Evolutionary conservation across 192 early-diverging fungal species (phyloP).

Genomic region (Paraglomus occultum): DNA sequence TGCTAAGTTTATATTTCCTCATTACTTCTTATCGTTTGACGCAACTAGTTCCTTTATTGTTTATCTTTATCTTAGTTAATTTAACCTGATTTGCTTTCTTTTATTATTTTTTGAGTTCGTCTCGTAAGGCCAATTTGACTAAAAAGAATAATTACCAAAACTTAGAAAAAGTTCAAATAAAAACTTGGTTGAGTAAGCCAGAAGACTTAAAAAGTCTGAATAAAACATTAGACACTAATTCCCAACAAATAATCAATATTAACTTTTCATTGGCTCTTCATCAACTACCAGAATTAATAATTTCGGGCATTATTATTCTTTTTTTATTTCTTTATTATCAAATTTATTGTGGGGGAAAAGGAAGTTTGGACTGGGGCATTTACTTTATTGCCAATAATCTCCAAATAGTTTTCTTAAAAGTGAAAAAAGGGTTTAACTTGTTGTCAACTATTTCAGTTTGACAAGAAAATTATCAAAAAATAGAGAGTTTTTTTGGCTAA

Average conservation of each 20-base stretch:
- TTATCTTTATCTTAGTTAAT: slow-evolving; percentile 10
- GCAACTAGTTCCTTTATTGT: not conserved
- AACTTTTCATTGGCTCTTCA: not conserved
- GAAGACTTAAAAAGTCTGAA: not conserved
- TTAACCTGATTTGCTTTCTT: not conserved
- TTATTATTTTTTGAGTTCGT: not conserved
- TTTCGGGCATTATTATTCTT: not conserved
- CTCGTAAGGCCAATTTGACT: not conserved
- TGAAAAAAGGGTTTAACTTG: too few species aligned
- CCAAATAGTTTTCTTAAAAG: not conserved
- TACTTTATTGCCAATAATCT: slow-evolving; percentile 14
- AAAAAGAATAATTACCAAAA: not conserved
- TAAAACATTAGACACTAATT: slow-evolving; percentile 1
- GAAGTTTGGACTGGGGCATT: not conserved
- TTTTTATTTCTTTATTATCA: not conserved
- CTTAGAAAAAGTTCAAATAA: slow-evolving; percentile 8
- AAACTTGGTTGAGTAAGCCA: not conserved
- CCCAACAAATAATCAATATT: not conserved
- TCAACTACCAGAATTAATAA: not conserved
- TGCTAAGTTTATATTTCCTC: not conserved
- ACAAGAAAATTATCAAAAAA: too few species aligned
- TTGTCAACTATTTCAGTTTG: too few species aligned
- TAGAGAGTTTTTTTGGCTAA: too few species aligned
- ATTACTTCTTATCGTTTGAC: not conserved
- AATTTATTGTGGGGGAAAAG: not conserved